These are phyloP conservation scores for Amanita muscaria DNA, from an alignment of 768 basidiomycete genomes.

Conservation along the genomic window DNA sequence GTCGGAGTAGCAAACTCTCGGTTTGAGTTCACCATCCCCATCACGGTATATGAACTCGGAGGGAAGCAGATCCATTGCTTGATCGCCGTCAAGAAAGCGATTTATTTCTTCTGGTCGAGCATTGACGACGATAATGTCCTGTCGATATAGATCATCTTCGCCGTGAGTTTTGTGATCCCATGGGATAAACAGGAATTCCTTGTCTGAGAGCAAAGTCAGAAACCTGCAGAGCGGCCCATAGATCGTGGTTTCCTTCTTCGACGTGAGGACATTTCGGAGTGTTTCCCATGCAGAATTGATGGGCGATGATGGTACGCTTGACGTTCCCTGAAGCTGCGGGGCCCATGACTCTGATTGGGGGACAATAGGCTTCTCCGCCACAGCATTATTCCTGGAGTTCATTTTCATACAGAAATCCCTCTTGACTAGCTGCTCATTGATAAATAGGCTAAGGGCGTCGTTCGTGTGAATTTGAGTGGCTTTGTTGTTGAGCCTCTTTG, in stretches of 20 bases:
- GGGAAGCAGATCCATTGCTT: neutral
- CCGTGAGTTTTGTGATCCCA: neutral
- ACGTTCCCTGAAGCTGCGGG: neutral
- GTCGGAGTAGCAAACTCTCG: neutral
- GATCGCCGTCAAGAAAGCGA: neutral
- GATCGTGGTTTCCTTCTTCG: neutral
- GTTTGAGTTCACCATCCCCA: neutral
- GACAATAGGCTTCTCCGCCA: neutral
- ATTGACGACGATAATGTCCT: slow-evolving; percentile 1
- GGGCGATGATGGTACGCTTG: neutral
- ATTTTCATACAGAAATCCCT: neutral
- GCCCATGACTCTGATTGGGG: neutral
- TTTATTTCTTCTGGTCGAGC: neutral
- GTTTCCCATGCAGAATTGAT: neutral
- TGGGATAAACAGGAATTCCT: neutral
- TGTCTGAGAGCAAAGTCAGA: slow-evolving; percentile 1
- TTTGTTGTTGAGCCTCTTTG: neutral
- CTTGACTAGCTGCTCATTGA: neutral
- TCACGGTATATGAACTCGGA: neutral
- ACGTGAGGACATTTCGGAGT: slow-evolving; percentile 1
- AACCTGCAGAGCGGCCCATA: neutral
- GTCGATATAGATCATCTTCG: neutral
- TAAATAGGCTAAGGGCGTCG: slow-evolving; percentile 1
- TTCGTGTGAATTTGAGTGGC: slow-evolving; percentile 1
- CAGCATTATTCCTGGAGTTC: neutral